phyloP scores from a whole-genome alignment of 2,329 filamentous ascomycete genomes.

The Apiospora pterosperma region DNA sequence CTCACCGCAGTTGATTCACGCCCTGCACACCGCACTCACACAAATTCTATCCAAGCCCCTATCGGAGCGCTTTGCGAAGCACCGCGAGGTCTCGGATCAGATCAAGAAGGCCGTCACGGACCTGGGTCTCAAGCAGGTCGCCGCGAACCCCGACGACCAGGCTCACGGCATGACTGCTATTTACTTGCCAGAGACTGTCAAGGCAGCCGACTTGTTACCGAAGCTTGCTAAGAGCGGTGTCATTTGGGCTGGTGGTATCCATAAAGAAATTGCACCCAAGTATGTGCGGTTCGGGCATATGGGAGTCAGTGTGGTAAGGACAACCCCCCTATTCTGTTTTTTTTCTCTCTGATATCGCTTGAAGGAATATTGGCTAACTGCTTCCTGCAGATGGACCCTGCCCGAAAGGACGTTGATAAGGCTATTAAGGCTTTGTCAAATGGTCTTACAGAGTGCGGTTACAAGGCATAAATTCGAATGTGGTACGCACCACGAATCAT shows the following conservation, averaged over 20 bases:
- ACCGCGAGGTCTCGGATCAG: conserved; percentile 75
- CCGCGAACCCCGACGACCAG: conserved; percentile 81
- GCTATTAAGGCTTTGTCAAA: conserved; percentile 76
- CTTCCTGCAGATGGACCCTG: conserved; percentile 61
- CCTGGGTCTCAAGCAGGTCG: conserved; percentile 84
- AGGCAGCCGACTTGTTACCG: conserved; percentile 78
- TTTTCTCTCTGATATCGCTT: not conserved
- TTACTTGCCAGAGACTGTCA: conserved; percentile 82
- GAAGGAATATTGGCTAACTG: conserved; percentile 3
- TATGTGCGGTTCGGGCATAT: conserved; percentile 98
- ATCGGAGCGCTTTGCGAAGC: conserved; percentile 76
- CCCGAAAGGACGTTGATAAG: conserved; percentile 76
- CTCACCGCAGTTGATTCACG: conserved; percentile 88
- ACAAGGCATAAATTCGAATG: conserved; percentile 37
- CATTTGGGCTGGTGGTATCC: conserved; percentile 90
- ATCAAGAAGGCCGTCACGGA: conserved; percentile 81
- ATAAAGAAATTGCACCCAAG: conserved; percentile 90
- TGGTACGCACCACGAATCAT: not conserved
- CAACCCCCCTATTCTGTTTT: not conserved
- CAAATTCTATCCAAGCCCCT: conserved; percentile 83
- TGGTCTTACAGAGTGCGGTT: conserved; percentile 71
- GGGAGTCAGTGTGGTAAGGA: conserved; percentile 80
- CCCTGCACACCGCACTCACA: conserved; percentile 81
- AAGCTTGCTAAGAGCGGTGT: conserved; percentile 83
- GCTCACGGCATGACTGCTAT: conserved; percentile 98